Percentiles rank a stretch among this genome's conserved stretches.
Conservation (phyloP, 805 yeast genomes). For the Saccharomycopsis selenospora region DNA sequence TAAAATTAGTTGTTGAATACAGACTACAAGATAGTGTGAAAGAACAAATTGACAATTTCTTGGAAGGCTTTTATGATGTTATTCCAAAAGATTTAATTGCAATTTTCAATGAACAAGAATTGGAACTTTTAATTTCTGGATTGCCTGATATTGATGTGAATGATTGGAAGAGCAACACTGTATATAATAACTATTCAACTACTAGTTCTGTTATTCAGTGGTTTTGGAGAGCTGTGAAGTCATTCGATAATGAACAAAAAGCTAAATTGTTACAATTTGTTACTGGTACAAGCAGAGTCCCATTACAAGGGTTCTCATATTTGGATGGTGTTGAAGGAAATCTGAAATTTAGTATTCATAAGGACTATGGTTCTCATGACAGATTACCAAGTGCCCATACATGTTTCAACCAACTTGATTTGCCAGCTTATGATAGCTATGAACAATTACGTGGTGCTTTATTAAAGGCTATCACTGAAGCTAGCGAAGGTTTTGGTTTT, state of each 20-base stretch:
- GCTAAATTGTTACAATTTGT: constrained; percentile 93
- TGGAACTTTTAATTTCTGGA: constrained; percentile 88
- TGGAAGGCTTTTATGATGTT: constrained; percentile 83
- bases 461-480: constrained; percentile 83
- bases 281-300: constrained; percentile 96
- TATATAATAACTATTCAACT: constrained; percentile 72
- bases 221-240: constrained; percentile 97
- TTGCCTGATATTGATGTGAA: constrained; percentile 92
- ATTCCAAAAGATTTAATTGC: constrained; percentile 77
- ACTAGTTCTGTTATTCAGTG: constrained; percentile 85
- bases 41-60: constrained; percentile 80
- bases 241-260: constrained; percentile 88
- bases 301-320: constrained; percentile 87
- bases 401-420: constrained; percentile 89
- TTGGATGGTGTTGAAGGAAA: constrained; percentile 82
- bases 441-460: constrained; percentile 77
- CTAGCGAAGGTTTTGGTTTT: constrained; percentile 92
- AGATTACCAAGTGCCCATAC: constrained; percentile 94
- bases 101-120: constrained; percentile 91
- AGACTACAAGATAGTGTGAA: constrained; percentile 74
- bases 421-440: constrained; percentile 88
- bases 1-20: constrained; percentile 77
- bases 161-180: constrained; percentile 89
- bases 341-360: constrained; percentile 79
- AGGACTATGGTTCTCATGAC: constrained; percentile 79